phyloP scores from a whole-genome alignment of 2,329 filamentous ascomycete genomes.

The Colletotrichum tropicicola region DNA sequence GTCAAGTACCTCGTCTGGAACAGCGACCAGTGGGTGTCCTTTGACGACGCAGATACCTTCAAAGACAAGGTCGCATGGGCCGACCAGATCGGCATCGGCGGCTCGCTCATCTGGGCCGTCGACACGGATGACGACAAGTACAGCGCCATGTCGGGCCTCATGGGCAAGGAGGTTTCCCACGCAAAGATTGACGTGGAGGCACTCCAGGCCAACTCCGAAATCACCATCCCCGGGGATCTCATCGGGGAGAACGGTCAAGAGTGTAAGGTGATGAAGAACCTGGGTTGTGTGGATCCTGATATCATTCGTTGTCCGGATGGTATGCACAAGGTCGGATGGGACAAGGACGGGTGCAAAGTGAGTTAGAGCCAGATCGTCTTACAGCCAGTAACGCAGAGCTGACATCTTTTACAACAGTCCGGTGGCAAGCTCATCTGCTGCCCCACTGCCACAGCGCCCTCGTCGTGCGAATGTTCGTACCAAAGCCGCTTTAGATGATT shows the following conservation, averaged over 20 bases:
- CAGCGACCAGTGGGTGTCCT: constrained; percentile 51
- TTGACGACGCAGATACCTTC: constrained; percentile 22
- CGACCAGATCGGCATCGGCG: constrained; percentile 40
- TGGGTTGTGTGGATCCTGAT: too few relatives aligned
- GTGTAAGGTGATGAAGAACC: too few relatives aligned
- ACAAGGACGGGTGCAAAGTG: constrained; percentile 13
- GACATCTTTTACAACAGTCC: background rate
- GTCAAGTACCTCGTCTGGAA: constrained; percentile 46
- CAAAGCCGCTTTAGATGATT: too few relatives aligned
- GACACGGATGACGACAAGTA: constrained; percentile 24
- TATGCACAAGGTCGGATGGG: constrained; percentile 31
- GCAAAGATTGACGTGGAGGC: constrained; percentile 3
- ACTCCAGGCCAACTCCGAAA: constrained; percentile 32
- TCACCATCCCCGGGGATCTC: constrained; percentile 27
- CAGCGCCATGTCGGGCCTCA: constrained; percentile 16
- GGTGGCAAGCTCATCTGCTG: constrained; percentile 18
- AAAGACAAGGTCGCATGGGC: constrained; percentile 34
- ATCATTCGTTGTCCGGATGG: background rate
- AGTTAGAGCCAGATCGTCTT: constrained; percentile 27
- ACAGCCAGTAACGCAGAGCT: background rate
- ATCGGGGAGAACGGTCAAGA: constrained; percentile 6
- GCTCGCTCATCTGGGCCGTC: constrained; percentile 43
- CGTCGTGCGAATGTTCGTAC: too few relatives aligned
- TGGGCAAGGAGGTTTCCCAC: too few relatives aligned
- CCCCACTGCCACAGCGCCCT: constrained; percentile 1